Percentiles rank a stretch among this genome's conserved stretches.
Conservation (phyloP, 1,284 basidiomycete species). For the Quambalaria eucalypti region DNA sequence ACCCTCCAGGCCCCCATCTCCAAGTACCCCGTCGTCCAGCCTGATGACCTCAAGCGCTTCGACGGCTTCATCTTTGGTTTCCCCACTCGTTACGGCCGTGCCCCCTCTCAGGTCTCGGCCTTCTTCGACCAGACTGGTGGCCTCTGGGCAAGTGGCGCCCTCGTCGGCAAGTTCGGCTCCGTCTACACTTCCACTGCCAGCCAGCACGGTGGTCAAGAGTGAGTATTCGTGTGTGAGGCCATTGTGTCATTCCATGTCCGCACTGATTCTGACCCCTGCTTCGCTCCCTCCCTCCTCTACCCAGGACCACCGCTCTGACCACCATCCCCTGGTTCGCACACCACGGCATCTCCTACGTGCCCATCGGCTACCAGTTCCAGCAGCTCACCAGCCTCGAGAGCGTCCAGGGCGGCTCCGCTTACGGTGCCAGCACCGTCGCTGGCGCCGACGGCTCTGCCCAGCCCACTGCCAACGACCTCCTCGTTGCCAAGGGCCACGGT, state of each 20-base stretch:
- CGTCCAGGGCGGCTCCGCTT: constrained; percentile 20
- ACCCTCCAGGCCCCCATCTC: constrained; percentile 42
- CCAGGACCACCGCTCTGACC: constrained; percentile 23
- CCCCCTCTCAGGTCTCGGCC: constrained; percentile 52
- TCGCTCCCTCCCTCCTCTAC: neutral
- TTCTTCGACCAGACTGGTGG: constrained; percentile 67
- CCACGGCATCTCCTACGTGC: constrained; percentile 31
- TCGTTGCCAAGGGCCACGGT: constrained; percentile 23
- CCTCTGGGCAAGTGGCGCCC: constrained; percentile 62
- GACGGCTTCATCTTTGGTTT: constrained; percentile 58
- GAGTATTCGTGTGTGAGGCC: neutral
- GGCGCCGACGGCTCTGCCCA: constrained; percentile 25
- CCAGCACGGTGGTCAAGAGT: constrained; percentile 49
- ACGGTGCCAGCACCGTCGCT: constrained; percentile 29
- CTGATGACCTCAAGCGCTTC: constrained; percentile 57
- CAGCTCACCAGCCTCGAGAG: constrained; percentile 16
- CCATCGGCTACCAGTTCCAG: constrained; percentile 16
- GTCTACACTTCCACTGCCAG: constrained; percentile 58
- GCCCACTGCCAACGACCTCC: constrained; percentile 18
- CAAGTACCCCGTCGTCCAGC: constrained; percentile 63
- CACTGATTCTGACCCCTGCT: neutral
- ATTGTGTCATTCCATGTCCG: neutral
- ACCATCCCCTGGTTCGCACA: constrained; percentile 33
- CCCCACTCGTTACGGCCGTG: constrained; percentile 48
- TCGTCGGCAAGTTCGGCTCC: constrained; percentile 69